These are phyloP conservation scores for Picea engelmannii DNA, from an alignment of 83 land plant species.

Conservation along the genomic window DNA sequence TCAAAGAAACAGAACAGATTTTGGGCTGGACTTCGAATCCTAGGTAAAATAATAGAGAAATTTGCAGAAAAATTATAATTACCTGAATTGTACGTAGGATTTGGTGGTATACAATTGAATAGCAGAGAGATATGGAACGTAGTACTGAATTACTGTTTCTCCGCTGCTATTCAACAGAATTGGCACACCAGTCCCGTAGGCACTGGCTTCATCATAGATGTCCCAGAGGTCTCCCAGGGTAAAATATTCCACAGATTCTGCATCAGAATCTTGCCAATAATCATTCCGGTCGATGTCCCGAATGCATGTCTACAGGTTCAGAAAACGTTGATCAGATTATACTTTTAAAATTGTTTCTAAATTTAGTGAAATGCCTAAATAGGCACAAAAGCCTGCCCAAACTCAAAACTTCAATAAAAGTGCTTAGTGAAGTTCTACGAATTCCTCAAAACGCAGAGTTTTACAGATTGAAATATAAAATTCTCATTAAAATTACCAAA, in stretches of 20 bases:
- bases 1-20: neutral
- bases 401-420: too few species aligned
- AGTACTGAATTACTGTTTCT: constrained; percentile 63
- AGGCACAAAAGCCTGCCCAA: too few species aligned
- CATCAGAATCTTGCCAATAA: constrained; percentile 19
- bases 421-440: too few species aligned
- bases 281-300: constrained; percentile 2
- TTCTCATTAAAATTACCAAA: too few species aligned
- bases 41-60: neutral
- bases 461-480: too few species aligned
- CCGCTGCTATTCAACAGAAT: constrained; percentile 26
- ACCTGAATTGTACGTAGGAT: constrained; percentile 19
- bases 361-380: neutral
- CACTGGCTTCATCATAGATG: constrained; percentile 76
- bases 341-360: neutral
- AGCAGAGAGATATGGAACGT: constrained; percentile 77
- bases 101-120: constrained; percentile 61
- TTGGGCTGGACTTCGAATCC: neutral
- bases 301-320: constrained; percentile 11
- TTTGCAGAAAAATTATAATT: neutral
- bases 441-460: too few species aligned
- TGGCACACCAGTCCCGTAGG: constrained; percentile 74
- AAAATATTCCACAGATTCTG: constrained; percentile 47
- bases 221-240: constrained; percentile 63
- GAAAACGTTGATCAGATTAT: neutral